These are phyloP conservation scores for Phytophthora brassicae DNA, from an alignment of 352 stramenopile genomes.

Conservation along the genomic window DNA sequence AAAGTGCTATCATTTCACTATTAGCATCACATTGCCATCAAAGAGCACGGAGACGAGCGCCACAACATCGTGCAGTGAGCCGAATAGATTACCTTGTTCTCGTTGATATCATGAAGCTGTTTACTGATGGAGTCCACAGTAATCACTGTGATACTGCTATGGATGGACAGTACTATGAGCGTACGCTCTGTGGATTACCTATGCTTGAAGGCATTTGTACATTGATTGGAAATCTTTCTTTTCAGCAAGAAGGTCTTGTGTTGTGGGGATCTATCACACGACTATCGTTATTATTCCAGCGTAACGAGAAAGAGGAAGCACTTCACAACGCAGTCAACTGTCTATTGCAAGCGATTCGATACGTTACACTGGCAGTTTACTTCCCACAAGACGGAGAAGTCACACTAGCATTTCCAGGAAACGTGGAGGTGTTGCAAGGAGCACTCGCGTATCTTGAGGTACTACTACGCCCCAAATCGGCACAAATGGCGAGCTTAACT, in stretches of 20 bases:
- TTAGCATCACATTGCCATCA: conserved; percentile 62
- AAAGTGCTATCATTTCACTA: conserved; percentile 39
- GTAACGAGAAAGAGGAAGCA: conserved; percentile 38
- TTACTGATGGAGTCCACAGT: conserved; percentile 13
- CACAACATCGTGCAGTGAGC: conserved; percentile 17
- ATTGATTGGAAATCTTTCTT: conserved; percentile 33
- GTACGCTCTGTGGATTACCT: conserved; percentile 37
- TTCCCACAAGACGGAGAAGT: conserved; percentile 31
- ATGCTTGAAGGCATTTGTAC: conserved; percentile 53
- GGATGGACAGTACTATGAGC: conserved; percentile 32
- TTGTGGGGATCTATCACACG: conserved; percentile 46
- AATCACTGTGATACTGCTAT: conserved; percentile 3
- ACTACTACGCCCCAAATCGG: conserved; percentile 20
- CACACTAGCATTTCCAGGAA: conserved; percentile 28
- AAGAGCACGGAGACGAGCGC: conserved; percentile 16
- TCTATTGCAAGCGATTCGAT: conserved; percentile 54
- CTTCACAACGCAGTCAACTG: conserved; percentile 55
- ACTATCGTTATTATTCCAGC: conserved; percentile 35
- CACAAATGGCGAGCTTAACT: neutral
- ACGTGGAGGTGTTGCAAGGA: conserved; percentile 27
- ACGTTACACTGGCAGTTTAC: conserved; percentile 43
- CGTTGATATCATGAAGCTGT: conserved; percentile 47
- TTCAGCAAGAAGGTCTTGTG: conserved; percentile 36
- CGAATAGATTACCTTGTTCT: conserved; percentile 38
- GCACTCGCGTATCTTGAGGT: conserved; percentile 29